Conservation (phyloP, 495 filamentous ascomycete species). For the Penicillium subrubescens region DNA sequence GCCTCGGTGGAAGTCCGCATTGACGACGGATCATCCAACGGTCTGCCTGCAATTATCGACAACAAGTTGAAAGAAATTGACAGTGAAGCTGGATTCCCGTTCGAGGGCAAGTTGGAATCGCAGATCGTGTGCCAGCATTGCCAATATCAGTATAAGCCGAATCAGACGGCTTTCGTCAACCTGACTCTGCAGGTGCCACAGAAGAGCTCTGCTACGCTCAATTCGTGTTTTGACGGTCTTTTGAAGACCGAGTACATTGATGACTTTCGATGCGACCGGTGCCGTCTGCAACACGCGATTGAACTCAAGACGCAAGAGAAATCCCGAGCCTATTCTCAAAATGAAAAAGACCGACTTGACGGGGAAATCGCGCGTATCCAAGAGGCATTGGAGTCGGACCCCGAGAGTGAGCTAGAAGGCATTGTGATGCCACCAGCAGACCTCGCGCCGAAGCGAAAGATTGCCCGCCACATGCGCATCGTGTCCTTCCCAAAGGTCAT, state of each 20-base stretch:
- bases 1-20: conserved; percentile 44
- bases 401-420: conserved; percentile 71
- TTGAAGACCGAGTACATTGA: conserved; percentile 96
- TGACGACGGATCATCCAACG: conserved; percentile 43
- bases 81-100: conserved; percentile 75
- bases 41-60: conserved; percentile 46
- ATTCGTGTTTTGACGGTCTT: conserved; percentile 85
- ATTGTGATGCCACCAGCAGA: conserved; percentile 74
- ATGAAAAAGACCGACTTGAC: conserved; percentile 56
- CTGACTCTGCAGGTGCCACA: conserved; percentile 91
- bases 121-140: conserved; percentile 92
- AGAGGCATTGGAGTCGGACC: conserved; percentile 69
- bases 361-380: conserved; percentile 57
- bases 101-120: conserved; percentile 85
- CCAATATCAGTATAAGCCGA: conserved; percentile 82
- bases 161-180: conserved; percentile 83
- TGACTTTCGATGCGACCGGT: conserved; percentile 93
- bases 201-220: conserved; percentile 64
- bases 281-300: conserved; percentile 79
- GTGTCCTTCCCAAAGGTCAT: conserved; percentile 84
- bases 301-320: conserved; percentile 52
- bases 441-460: conserved; percentile 75
- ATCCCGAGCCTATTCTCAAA: conserved; percentile 42
- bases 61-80: conserved; percentile 49
- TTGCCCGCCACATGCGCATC: conserved; percentile 83